Evolutionary conservation across 1,284 basidiomycete genomes (phyloP), one percentile per base, ranked within the genome.

Genomic region (Agaricales sp.): DNA sequence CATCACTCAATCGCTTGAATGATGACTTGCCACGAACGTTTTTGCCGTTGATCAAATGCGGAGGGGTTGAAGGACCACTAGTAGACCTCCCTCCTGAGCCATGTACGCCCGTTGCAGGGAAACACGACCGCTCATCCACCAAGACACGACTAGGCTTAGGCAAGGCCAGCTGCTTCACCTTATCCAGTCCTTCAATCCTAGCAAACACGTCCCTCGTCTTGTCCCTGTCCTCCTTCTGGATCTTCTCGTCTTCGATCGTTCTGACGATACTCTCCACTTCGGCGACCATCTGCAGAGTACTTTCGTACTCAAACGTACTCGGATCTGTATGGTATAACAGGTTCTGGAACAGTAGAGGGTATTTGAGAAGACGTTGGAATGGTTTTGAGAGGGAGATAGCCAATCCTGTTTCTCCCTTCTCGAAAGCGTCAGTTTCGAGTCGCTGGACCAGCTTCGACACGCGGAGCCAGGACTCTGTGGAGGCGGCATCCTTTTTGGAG

Each of bases 211-310:
- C 95, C 13, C 93, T 75, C 2, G 92, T 93, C 71, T 85, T 87
- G 66, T 97, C 92, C 25, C 95, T 78, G 63, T 96, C 93, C 64
- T 98, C 95, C 64, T 89, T 90, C 61, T 88, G 86, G 47, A 92
- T 88, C 75, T 98, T 98, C 67, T 98, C 92, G 61, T 97, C 93
- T 66, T 99, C 95, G 52, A 99, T 97, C 50, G 86, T 90, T 45
- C 94, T 78, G 39, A 99, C 93, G 56, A 98, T 94, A 12, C 78
- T 81, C 68, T 99, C 94, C 13, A 99, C 91, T 63, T 97, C 93
- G 20, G 93, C 91, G 0, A 97, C 93, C 91, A 98, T 95, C 60
- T 87, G 84, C 38, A 97, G 71, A 2, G 93, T 96, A 58, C 86
- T 90, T 62, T 99, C 95, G 61, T 97, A 99, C 68, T 99, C 95